phyloP scores from a whole-genome alignment of 2,329 filamentous ascomycete species.

The Fusarium sp. region DNA sequence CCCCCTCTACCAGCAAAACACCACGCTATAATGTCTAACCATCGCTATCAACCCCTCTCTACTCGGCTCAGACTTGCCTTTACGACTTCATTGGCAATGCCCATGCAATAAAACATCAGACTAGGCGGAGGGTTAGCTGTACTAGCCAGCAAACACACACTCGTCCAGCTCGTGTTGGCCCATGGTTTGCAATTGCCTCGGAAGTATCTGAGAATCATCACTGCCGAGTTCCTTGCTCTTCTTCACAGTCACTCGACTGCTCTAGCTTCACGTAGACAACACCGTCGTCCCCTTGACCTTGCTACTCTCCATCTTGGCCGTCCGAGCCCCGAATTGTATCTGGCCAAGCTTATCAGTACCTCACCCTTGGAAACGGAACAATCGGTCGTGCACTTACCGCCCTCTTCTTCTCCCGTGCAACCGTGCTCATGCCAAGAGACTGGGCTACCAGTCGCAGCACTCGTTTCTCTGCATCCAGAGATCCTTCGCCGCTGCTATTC shows the following conservation, averaged over 20 bases:
- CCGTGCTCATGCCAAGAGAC: constrained; percentile 75
- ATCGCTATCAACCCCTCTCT: not conserved
- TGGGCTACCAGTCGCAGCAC: constrained; percentile 81
- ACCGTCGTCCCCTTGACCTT: constrained; percentile 75
- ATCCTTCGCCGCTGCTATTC: constrained; percentile 48
- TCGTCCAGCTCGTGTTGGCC: constrained; percentile 33
- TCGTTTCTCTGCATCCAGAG: constrained; percentile 82
- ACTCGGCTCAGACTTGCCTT: constrained; percentile 74
- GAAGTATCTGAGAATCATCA: constrained; percentile 85
- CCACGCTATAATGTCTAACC: not conserved
- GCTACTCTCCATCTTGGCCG: constrained; percentile 82
- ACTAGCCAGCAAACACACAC: constrained; percentile 60
- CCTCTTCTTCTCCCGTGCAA: constrained; percentile 90
- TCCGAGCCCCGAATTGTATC: constrained; percentile 86
- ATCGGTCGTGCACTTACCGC: constrained; percentile 67
- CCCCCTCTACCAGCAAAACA: not conserved
- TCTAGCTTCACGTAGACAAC: constrained; percentile 54
- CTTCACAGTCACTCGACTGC: constrained; percentile 29
- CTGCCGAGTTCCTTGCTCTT: constrained; percentile 50
- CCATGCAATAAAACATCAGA: constrained; percentile 34
- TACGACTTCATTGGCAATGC: constrained; percentile 61
- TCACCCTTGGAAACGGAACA: not conserved
- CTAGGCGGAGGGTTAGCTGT: constrained; percentile 55
- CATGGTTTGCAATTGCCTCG: constrained; percentile 59
- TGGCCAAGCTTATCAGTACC: constrained; percentile 44